A percentile compares a stretch with the other conserved stretches of the same genome.
phyloP scores from a whole-genome alignment of 129 eudicot species.

The Scalesia atractyloides region DNA sequence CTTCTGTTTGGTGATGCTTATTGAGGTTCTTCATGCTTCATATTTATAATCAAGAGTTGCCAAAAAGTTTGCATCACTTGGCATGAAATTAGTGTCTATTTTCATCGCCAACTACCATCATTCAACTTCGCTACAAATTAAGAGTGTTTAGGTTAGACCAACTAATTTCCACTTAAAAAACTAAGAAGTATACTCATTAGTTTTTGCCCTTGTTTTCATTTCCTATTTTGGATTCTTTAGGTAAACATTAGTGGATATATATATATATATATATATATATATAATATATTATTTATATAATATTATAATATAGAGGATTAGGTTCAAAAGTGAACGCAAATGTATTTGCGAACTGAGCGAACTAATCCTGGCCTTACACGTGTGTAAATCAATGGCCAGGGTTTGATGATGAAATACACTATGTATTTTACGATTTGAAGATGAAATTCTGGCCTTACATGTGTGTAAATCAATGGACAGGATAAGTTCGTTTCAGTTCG shows the following conservation, averaged over 20 bases:
- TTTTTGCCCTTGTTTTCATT: neutral
- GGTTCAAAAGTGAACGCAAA: too few species aligned
- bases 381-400: too few species aligned
- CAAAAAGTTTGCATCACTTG: neutral
- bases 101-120: conserved; percentile 22
- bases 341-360: too few species aligned
- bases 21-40: conserved; percentile 12
- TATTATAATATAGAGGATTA: too few species aligned
- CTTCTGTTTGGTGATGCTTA: conserved; percentile 12
- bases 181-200: neutral
- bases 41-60: conserved; percentile 28
- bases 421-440: too few species aligned
- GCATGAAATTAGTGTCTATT: neutral
- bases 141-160: neutral
- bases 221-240: neutral
- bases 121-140: conserved; percentile 18
- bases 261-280: too few species aligned
- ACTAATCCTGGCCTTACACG: too few species aligned
- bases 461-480: too few species aligned
- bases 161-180: neutral
- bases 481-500: too few species aligned
- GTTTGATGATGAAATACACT: too few species aligned
- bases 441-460: too few species aligned
- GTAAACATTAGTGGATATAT: neutral
- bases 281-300: too few species aligned